Evolutionary conservation across 176 grass and related monocot species (phyloP), one percentile per base, ranked within the genome.

Genomic region (Carex myosuroides): DNA sequence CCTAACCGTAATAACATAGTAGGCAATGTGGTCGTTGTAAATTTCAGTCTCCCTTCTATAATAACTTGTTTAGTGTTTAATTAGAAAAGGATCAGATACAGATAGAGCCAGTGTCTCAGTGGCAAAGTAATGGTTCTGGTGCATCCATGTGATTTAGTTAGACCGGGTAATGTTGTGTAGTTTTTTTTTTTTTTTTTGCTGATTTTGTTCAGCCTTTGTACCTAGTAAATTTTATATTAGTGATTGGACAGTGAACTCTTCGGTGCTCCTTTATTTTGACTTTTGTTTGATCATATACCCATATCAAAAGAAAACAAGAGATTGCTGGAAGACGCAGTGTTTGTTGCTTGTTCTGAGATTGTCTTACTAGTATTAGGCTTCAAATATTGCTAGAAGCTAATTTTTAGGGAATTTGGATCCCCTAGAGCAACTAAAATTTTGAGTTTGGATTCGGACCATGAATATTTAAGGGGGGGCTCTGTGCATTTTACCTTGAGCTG

Each of bases 1-100:
- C 60, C 79, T 81, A 64, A 83, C 21, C 44, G 13, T 83, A 68
- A 83, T 64, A 64, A 82, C 80, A 65, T 65, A 37, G 39, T 69
- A 83, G 62, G 62, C 50, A 56, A 77, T 22, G 50, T 33, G 35
- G 13, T 83, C 64, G 69, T 83, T 83, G 62, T 83, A 83, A 69
- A 83, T 83, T 48, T 83, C 24, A 58, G 18, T 82, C 22, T 65
- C 32, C 21, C 58, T 79, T 64, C 21, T 68, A 66, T 55, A 64
- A 55, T 21, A 60, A 81, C 79, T 22, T 44, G 57, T 61, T 62
- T 57, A 33, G 52, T 56, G 52, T 57, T 56, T 57, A 78, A 32
- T 32, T 78, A 78, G 73, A 78, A 21, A 78, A 22, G 50, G 21
- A 57, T 17, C 22, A 29, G 73, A 32, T 11, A 55, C 13, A 29